These are phyloP conservation scores for Phytophthora citricola DNA, from an alignment of 352 stramenopile species.

Conservation along the genomic window DNA sequence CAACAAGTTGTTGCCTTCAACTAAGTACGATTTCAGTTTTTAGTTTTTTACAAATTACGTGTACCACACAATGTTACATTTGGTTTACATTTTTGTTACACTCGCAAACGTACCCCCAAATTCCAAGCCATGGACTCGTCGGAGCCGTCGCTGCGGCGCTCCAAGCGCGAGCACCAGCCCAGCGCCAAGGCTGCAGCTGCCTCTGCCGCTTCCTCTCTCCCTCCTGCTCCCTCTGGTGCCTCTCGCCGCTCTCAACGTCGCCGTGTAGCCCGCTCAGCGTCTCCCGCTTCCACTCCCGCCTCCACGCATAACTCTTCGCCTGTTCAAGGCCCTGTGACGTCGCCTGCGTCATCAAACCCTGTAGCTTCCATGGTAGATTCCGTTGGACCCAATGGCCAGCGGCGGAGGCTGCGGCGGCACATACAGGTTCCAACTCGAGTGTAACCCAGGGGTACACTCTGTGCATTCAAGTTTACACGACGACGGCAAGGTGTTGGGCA, in stretches of 20 bases:
- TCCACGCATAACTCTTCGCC: slow-evolving; percentile 18
- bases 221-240: not conserved
- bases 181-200: slow-evolving; percentile 24
- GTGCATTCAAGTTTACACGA: slow-evolving; percentile 14
- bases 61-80: not conserved
- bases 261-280: slow-evolving; percentile 14
- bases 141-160: slow-evolving; percentile 31
- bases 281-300: slow-evolving; percentile 6
- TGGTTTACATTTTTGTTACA: not conserved
- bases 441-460: slow-evolving; percentile 10
- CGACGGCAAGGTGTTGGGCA: slow-evolving; percentile 44
- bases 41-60: not conserved
- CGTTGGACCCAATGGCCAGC: slow-evolving; percentile 15
- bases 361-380: not conserved
- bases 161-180: slow-evolving; percentile 43
- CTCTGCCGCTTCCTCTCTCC: not conserved
- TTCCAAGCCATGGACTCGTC: slow-evolving; percentile 1
- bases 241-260: slow-evolving; percentile 37
- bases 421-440: slow-evolving; percentile 12
- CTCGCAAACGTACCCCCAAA: not conserved
- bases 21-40: not conserved
- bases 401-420: slow-evolving; percentile 22
- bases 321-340: not conserved
- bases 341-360: slow-evolving; percentile 7
- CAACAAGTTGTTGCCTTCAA: too few species aligned